Conservation (phyloP, 164 flowering plant species). For the Protea cynaroides region DNA sequence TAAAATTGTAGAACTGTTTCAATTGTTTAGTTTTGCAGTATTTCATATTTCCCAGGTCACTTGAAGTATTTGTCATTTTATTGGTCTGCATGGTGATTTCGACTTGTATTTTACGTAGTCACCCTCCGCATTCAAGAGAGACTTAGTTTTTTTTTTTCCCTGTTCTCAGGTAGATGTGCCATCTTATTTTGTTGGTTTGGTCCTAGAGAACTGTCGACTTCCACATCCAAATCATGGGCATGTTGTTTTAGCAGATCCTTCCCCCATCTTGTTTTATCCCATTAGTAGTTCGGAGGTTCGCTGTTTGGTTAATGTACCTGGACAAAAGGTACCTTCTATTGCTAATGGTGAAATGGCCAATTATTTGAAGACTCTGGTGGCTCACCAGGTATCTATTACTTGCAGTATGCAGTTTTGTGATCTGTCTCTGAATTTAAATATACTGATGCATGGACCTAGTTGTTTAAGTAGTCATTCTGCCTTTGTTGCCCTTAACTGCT, state of each 20-base stretch:
- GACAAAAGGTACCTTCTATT: slow-evolving; percentile 84
- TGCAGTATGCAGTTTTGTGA: background rate
- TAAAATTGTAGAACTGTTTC: too few species aligned
- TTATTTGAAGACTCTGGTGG: slow-evolving; percentile 53
- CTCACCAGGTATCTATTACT: slow-evolving; percentile 6
- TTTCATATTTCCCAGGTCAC: too few species aligned
- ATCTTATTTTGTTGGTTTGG: slow-evolving; percentile 85
- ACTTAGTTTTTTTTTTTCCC: slow-evolving; percentile 3
- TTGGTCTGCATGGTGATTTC: background rate
- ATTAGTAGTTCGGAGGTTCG: slow-evolving; percentile 86
- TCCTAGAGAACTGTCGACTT: slow-evolving; percentile 80
- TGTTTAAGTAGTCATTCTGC: too few species aligned
- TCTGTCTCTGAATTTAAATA: background rate
- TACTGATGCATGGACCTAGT: background rate
- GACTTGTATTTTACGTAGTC: background rate
- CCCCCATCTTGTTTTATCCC: slow-evolving; percentile 85
- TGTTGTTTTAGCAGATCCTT: slow-evolving; percentile 83
- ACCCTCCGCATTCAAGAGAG: background rate
- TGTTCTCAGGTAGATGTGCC: slow-evolving; percentile 87
- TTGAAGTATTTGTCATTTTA: too few species aligned
- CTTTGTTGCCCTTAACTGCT: too few species aligned
- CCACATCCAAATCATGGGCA: slow-evolving; percentile 88
- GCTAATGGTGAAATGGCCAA: slow-evolving; percentile 85
- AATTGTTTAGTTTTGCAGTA: too few species aligned
- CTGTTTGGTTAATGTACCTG: slow-evolving; percentile 94